Percentiles rank a stretch among this genome's conserved stretches.
Evolutionary conservation across 768 basidiomycete species (phyloP).

Genomic region (Filobasidium floriforme): DNA sequence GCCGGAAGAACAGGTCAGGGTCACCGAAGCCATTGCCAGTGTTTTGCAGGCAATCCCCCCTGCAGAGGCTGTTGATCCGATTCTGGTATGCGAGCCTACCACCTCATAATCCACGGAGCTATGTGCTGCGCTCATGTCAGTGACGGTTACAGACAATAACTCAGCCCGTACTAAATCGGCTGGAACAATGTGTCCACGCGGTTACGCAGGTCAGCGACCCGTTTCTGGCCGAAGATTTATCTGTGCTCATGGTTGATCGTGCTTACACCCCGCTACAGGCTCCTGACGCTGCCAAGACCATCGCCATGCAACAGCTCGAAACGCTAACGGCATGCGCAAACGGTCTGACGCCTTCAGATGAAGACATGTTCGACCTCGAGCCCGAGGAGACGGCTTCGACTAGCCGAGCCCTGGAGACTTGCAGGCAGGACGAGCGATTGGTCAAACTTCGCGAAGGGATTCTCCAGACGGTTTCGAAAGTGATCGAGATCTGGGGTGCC

Average conservation of each 20-base stretch:
- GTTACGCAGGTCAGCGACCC: slow-evolving; percentile 7
- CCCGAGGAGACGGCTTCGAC: slow-evolving; percentile 49
- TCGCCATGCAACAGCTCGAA: slow-evolving; percentile 66
- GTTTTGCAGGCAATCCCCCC: slow-evolving; percentile 85
- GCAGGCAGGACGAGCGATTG: slow-evolving; percentile 56
- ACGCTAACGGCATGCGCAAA: slow-evolving; percentile 77
- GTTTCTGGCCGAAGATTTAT: slow-evolving; percentile 1
- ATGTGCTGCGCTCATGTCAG: not conserved
- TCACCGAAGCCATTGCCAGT: slow-evolving; percentile 83
- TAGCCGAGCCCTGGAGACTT: slow-evolving; percentile 53
- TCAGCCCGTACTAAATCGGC: slow-evolving; percentile 62
- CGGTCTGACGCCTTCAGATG: slow-evolving; percentile 70
- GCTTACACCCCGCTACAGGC: slow-evolving; percentile 14
- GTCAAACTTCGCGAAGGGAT: slow-evolving; percentile 57
- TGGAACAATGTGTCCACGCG: slow-evolving; percentile 47
- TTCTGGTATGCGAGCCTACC: slow-evolving; percentile 53
- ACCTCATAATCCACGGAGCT: too few species aligned
- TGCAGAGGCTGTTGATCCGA: slow-evolving; percentile 64
- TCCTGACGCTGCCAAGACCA: slow-evolving; percentile 62
- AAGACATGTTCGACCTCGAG: slow-evolving; percentile 59
- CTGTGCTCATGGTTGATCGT: not conserved
- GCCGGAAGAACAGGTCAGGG: slow-evolving; percentile 68
- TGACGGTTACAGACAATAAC: slow-evolving; percentile 60
- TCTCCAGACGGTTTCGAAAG: slow-evolving; percentile 54
- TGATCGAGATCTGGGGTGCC: slow-evolving; percentile 67